Base-by-base conservation (phyloP, 495 filamentous ascomycete species). In the Penicillium paradoxum region DNA sequence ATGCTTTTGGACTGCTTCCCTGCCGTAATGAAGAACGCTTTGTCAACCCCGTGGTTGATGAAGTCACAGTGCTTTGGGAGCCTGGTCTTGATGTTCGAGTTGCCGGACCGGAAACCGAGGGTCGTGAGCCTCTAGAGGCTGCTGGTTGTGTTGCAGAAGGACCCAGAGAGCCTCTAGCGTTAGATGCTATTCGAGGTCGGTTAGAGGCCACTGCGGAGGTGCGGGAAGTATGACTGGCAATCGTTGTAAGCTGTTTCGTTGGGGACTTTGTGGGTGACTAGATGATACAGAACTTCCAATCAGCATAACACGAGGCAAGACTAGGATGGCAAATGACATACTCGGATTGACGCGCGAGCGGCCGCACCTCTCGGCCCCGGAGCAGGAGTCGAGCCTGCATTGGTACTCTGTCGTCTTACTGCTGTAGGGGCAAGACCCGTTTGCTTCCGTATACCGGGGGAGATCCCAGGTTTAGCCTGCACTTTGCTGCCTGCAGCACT, bases 221-320 rank as follows among this genome's bases (percentile, higher is more conserved):
- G 25, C 68, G 72, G 18, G 68, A 80, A 32, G 75, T 67, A 17
- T 34, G 44, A 9, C 46, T n/a, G 21, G 77, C 73, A 27, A 84
- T 84, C 14, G 83, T 72, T 2, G 76, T 61, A 2, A 89, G 68
- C 54, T 89, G 87, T 64, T 95, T 92, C 9, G 87, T 90, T 7
- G 89, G 88, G 4, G 86, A 89, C 61, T 88, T 90, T 0, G 80
- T 84, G 5, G 89, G 88, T 25, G 87, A 89, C 86, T 90, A 57
- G 32, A 19, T 5, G 33, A 46, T 27, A 52, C 34, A 53, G 11
- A 40, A 34, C 22, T 48, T 5, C 47, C 29, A 57, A 60, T 48
- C 39, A 51, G 49, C 19, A 42, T 44, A 17, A 37, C 47, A 19
- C 2, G 8, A 18, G 17, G 6, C 10, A 32, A 27, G 42, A 18